These are phyloP conservation scores for Simplicillium sp. DNA, from an alignment of 2,329 filamentous ascomycete species.

Conservation along the genomic window DNA sequence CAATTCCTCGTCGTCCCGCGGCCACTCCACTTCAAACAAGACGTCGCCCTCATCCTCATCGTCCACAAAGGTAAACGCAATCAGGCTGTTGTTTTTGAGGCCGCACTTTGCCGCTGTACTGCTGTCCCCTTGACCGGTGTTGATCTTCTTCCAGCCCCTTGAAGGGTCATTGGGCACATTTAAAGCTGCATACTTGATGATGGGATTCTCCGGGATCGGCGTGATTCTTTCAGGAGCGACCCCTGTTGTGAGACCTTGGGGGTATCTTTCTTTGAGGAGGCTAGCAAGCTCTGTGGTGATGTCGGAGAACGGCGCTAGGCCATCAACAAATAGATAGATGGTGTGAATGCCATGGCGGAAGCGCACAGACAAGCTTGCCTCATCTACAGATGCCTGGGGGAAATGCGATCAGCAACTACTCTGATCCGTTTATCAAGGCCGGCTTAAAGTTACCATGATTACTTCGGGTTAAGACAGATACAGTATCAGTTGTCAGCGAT, in stretches of 20 bases:
- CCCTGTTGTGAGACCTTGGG: conserved; percentile 36
- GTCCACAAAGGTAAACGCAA: conserved; percentile 39
- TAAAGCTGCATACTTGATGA: conserved; percentile 36
- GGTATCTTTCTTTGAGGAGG: conserved; percentile 47
- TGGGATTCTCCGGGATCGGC: conserved; percentile 28
- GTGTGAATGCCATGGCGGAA: conserved; percentile 67
- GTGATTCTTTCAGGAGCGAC: conserved; percentile 21
- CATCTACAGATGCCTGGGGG: too few relatives aligned
- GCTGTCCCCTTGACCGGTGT: conserved; percentile 19
- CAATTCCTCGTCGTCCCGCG: conserved; percentile 30
- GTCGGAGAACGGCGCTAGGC: conserved; percentile 44
- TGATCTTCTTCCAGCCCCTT: conserved; percentile 40
- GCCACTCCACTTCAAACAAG: conserved; percentile 36
- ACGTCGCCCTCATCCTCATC: conserved; percentile 27
- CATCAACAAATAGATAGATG: conserved; percentile 56
- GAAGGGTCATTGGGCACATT: conserved; percentile 32
- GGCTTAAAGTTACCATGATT: too few relatives aligned
- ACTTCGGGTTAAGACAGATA: too few relatives aligned
- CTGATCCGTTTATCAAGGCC: conserved; percentile 30
- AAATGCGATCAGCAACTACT: conserved; percentile 10
- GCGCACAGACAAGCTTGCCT: conserved; percentile 44
- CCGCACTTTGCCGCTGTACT: conserved; percentile 32
- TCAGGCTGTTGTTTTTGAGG: conserved; percentile 34
- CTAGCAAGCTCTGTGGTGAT: conserved; percentile 50
- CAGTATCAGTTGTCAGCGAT: too few relatives aligned